phyloP scores from a whole-genome alignment of 768 basidiomycete genomes.

The Lanmaoa pseudosensibilis region DNA sequence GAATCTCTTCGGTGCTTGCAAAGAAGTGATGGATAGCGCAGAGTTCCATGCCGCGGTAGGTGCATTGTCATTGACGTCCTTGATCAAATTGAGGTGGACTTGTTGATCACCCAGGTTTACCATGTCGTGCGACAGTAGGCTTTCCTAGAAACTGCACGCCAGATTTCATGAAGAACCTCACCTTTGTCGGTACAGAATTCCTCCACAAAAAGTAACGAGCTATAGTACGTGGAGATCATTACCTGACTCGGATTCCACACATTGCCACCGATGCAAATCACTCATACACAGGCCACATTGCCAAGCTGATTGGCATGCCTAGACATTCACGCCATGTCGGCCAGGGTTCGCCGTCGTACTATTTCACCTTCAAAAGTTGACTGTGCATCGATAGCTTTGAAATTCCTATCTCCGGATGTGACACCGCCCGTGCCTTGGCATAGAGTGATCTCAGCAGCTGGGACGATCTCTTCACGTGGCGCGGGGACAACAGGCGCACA shows the following conservation, averaged over 20 bases:
- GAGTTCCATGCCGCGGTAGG: slow-evolving; percentile 63
- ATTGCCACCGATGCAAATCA: neutral
- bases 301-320: slow-evolving; percentile 79
- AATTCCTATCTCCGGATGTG: slow-evolving; percentile 60
- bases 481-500: slow-evolving; percentile 80
- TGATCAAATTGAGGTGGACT: neutral
- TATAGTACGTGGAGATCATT: slow-evolving; percentile 51
- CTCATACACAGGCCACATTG: slow-evolving; percentile 61
- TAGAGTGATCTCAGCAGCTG: slow-evolving; percentile 69
- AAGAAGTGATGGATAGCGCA: slow-evolving; percentile 50
- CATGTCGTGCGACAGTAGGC: slow-evolving; percentile 55
- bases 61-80: neutral
- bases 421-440: slow-evolving; percentile 80
- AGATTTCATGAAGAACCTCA: neutral
- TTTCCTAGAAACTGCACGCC: neutral
- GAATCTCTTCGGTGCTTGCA: neutral
- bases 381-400: slow-evolving; percentile 57
- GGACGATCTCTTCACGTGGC: slow-evolving; percentile 77
- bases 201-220: slow-evolving; percentile 64
- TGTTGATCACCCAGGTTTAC: slow-evolving; percentile 55
- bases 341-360: slow-evolving; percentile 51
- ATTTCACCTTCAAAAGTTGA: neutral
- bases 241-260: slow-evolving; percentile 7
- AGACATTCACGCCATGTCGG: slow-evolving; percentile 79
- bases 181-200: slow-evolving; percentile 43